Evolutionary conservation across 768 basidiomycete species (phyloP), one percentile per base, ranked within the genome.

Genomic region (Pisolithus marmoratus): DNA sequence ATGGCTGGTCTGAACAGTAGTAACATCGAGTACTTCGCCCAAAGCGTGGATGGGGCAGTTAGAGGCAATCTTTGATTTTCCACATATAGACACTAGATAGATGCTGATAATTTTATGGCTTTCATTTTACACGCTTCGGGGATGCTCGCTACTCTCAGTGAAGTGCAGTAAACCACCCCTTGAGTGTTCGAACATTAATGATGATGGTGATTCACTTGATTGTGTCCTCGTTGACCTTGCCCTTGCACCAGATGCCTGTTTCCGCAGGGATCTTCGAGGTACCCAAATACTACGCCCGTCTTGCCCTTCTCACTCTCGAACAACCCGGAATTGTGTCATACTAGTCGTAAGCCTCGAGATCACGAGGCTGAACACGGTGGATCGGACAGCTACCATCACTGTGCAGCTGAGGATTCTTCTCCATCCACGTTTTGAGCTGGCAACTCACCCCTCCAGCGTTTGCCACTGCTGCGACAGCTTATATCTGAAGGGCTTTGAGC

Each of bases 11-110:
- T 95, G 63, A 95, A 94, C 75, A 70, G 71, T 54, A 66, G 71
- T 63, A 95, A 95, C 76, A 82, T 95, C 60, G 83, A 85, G 61
- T 90, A 94, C 76, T 94, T 96, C 67, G 91, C 93, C 3, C 78
- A 91, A 72, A 82, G 83, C 62, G 86, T 95, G 51, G 80, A 90
- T 70, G 82, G 82, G 61, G 90, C 85, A 53, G 90, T 94, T 57
- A 84, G 81, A 73, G 86, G 87, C 58, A 77, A 76, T 48, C 74
- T 92, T 61, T 92, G 80, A 74, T 46, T 57, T 54, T 51, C 45
- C 46, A 60, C 56, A 46, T 53, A 60, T 68, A 61, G 55, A 65
- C 37, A 46, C 51, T 53, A 46, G 53, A 60, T 68, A 61, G 55
- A 65, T 38, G 48, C 51, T 53, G 41, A 56, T n/a, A 15, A 29